phyloP scores from a whole-genome alignment of 164 flowering plant genomes.

The Cinnamomum micranthum region DNA sequence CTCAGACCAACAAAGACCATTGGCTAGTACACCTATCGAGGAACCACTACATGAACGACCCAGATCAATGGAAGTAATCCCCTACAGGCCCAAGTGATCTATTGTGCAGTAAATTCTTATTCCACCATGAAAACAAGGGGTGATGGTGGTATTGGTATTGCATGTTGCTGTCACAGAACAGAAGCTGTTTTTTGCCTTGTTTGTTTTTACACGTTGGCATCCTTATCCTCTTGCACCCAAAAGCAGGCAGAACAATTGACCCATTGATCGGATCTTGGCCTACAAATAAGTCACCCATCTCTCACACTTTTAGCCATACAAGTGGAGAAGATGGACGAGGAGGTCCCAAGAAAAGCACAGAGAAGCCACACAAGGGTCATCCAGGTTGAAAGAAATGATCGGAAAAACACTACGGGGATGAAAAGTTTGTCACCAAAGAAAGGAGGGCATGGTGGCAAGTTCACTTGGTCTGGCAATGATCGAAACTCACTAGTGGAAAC shows the following conservation, averaged over 20 bases:
- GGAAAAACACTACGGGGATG: constrained; percentile 51
- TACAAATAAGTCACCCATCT: neutral
- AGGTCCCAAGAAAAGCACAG: constrained; percentile 24
- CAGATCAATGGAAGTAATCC: too few relatives aligned
- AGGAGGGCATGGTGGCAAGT: constrained; percentile 67
- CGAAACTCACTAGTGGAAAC: constrained; percentile 28
- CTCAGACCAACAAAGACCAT: too few relatives aligned
- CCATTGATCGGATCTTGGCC: neutral
- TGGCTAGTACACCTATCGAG: too few relatives aligned
- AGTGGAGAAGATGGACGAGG: constrained; percentile 19
- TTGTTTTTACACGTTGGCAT: constrained; percentile 6
- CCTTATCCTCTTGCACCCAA: neutral
- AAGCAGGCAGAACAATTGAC: neutral
- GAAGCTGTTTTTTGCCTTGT: neutral
- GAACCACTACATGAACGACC: too few relatives aligned
- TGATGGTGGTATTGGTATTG: neutral
- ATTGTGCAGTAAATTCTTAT: too few relatives aligned
- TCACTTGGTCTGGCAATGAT: constrained; percentile 50
- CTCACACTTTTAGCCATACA: neutral
- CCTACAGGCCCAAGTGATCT: too few relatives aligned
- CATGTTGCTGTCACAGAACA: neutral
- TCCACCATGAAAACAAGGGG: too few relatives aligned
- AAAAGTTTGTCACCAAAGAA: constrained; percentile 57
- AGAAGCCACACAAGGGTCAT: constrained; percentile 21
- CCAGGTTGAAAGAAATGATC: constrained; percentile 38